These are phyloP conservation scores for Trypanosoma vivax DNA, from an alignment of 208 protist genomes.

Conservation along the genomic window DNA sequence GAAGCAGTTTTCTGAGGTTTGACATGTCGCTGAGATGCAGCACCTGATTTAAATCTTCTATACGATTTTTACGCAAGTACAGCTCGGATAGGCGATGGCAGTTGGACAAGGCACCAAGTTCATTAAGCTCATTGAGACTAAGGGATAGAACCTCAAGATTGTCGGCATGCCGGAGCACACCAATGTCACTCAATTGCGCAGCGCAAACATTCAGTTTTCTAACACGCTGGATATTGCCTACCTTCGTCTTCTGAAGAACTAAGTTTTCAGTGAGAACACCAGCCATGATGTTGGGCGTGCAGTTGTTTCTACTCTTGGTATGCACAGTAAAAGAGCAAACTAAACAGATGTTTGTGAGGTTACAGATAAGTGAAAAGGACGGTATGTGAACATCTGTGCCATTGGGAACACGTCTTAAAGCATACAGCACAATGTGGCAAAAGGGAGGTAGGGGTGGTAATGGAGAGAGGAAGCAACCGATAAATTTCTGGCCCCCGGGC, in stretches of 20 bases:
- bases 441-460: no score
- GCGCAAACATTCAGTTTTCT: conserved; percentile 86
- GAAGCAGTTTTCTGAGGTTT: conserved; percentile 63
- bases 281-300: conserved; percentile 58
- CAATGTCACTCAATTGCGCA: conserved; percentile 76
- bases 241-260: conserved; percentile 77
- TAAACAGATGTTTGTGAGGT: no score
- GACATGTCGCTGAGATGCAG: conserved; percentile 70
- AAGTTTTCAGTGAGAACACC: conserved; percentile 77
- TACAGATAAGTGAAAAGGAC: no score
- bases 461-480: no score
- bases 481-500: no score
- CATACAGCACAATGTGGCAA: no score
- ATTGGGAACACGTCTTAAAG: no score
- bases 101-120: conserved; percentile 65
- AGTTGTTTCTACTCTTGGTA: no score
- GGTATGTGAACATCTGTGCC: no score
- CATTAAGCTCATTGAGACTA: conserved; percentile 79
- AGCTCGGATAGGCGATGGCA: conserved; percentile 65
- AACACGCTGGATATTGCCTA: conserved; percentile 71
- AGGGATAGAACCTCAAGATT: conserved; percentile 83
- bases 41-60: conserved; percentile 83
- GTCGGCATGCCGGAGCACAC: conserved; percentile 50
- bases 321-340: no score
- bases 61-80: conserved; percentile 80